Base-by-base conservation (phyloP, 2,329 filamentous ascomycete genomes). In the Penicillium hordei region DNA sequence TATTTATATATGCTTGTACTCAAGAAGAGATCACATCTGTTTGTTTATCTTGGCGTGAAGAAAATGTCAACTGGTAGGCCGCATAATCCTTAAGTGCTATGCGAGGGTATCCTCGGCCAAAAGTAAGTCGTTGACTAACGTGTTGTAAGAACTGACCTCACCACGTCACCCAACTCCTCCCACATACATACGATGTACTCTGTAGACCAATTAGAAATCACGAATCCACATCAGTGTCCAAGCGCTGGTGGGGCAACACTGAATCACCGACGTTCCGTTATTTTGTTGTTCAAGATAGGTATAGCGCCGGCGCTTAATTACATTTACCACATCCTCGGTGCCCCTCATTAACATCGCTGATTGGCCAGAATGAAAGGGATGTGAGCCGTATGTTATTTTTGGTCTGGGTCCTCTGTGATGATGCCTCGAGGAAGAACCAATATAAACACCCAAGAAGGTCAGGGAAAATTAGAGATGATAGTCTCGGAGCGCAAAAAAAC, bases 221-320 rank as follows among this genome's bases (percentile, higher is more conserved):
- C 17, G 25, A 13, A 27, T 7, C 12, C 10, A 29, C 27, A 29
- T 9, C 17, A 38, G 46, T 38, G 46, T 17, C 27, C 46, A 27
- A 25, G 23, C 25, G 25, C 19, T 44, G 5, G 42, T 44, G 42
- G 42, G 42, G 23, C 42, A 27, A 9, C 15, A 27, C 23, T 27
- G 21, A 25, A 34, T 48, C 31, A 33, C 46, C 33, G 19, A 13
- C 13, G 52, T 54, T 54, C 52, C 52, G 21, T 25, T 23, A 8
- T 38, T 34, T 27, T 19, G n/a, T 10, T n/a, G 13, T 36, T 4
- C 17, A 23, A 34, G 7, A 44, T 44, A 45, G 39, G 53, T 29
- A 50, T 50, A 56, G 53, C 45, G 53, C 53, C 53, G 29, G 53
- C 53, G 53, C 53, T 56, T 56, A 56, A 56, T 27, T 38, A 25